These are phyloP conservation scores for Aspergillus sp. DNA, from an alignment of 2,329 filamentous ascomycete species.

Conservation along the genomic window DNA sequence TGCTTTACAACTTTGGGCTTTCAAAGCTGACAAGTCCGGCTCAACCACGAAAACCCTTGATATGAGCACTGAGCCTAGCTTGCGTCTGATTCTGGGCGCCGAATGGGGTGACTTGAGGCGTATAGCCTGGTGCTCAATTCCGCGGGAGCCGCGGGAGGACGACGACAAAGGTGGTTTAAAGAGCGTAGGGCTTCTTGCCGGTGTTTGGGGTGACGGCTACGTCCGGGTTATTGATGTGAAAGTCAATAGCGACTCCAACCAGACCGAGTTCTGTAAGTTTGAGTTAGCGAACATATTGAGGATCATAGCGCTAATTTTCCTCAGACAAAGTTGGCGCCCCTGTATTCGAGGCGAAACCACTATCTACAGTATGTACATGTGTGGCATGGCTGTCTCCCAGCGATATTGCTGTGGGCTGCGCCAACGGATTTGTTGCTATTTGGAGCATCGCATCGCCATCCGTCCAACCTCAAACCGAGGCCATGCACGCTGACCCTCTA, in stretches of 20 bases:
- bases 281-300: background rate
- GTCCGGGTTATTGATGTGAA: constrained; percentile 56
- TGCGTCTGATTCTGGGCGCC: constrained; percentile 55
- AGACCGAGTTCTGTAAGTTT: constrained; percentile 35
- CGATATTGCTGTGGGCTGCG: constrained; percentile 55
- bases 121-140: constrained; percentile 58
- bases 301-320: background rate
- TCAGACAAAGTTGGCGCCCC: constrained; percentile 46
- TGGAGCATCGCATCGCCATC: constrained; percentile 46
- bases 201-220: constrained; percentile 59
- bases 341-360: constrained; percentile 52
- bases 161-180: constrained; percentile 29
- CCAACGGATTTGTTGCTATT: constrained; percentile 57
- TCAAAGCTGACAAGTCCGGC: constrained; percentile 40
- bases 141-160: constrained; percentile 29
- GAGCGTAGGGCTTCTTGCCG: constrained; percentile 55
- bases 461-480: background rate
- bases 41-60: constrained; percentile 42
- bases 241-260: constrained; percentile 24
- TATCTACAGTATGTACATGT: constrained; percentile 55
- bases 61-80: constrained; percentile 42
- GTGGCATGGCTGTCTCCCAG: constrained; percentile 58
- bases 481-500: constrained; percentile 17
- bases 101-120: constrained; percentile 57
- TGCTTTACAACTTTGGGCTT: constrained; percentile 60